Evolutionary conservation across 352 stramenopile species (phyloP).

Genomic region (Lagenidium giganteum): DNA sequence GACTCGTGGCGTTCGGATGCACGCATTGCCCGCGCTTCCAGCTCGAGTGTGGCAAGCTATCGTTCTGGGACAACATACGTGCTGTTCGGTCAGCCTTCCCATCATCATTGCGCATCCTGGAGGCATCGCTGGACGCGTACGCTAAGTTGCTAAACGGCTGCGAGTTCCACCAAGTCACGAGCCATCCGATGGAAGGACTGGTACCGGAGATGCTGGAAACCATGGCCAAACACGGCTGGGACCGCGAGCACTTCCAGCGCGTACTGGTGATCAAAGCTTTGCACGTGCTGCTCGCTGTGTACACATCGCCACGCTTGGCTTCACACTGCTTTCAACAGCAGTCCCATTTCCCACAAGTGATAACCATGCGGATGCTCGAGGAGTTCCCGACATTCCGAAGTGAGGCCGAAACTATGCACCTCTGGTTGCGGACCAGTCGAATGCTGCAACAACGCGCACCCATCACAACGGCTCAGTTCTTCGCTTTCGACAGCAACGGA

Average conservation of each 20-base stretch:
- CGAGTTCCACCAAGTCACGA: conserved; percentile 25
- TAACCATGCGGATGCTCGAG: conserved; percentile 1
- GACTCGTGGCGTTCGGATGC: conserved; percentile 18
- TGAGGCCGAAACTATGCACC: not conserved
- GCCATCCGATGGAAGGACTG: conserved; percentile 1
- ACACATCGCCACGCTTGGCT: conserved; percentile 6
- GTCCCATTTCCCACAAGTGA: not conserved
- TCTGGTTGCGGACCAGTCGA: conserved; percentile 11
- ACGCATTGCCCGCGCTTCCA: conserved; percentile 30
- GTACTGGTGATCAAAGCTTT: conserved; percentile 10
- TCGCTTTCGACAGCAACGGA: not conserved
- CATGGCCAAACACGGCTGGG: too few relatives aligned
- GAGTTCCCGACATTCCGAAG: conserved; percentile 1
- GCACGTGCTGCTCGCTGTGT: conserved; percentile 10
- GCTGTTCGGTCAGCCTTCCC: conserved; percentile 20
- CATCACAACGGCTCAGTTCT: conserved; percentile 3
- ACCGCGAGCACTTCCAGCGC: conserved; percentile 1
- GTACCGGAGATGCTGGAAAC: conserved; percentile 18
- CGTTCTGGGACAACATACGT: conserved; percentile 28
- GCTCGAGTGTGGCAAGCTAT: conserved; percentile 21
- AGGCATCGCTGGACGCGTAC: conserved; percentile 22
- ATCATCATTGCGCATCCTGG: conserved; percentile 26
- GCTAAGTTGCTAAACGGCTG: conserved; percentile 22
- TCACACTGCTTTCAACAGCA: conserved; percentile 6
- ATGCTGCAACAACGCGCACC: conserved; percentile 5